Conservation (phyloP, 495 filamentous ascomycete species). For the Extremus antarcticus region DNA sequence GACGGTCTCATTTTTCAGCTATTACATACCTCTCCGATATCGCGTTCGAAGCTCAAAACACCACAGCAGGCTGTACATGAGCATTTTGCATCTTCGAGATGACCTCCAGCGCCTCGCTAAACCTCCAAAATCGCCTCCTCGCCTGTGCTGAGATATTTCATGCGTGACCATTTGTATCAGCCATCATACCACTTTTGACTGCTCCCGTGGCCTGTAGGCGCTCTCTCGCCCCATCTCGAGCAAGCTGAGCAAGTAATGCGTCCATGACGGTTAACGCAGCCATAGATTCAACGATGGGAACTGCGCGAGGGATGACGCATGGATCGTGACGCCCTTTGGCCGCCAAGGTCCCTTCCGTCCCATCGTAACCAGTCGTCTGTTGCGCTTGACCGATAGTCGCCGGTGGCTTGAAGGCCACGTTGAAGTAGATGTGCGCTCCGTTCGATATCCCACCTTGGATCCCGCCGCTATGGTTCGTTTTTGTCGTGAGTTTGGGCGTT, state of each 20-base stretch:
- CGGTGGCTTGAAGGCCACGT: conserved; percentile 87
- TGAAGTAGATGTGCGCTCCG: conserved; percentile 90
- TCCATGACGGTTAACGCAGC: conserved; percentile 85
- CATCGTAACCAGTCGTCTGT: conserved; percentile 67
- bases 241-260: conserved; percentile 77
- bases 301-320: conserved; percentile 84
- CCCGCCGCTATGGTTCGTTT: conserved; percentile 93
- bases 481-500: conserved; percentile 58
- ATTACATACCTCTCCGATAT: no score
- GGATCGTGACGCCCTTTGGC: conserved; percentile 96
- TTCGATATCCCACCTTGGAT: conserved; percentile 97
- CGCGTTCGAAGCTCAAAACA: no score
- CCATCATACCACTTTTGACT: conserved; percentile 24
- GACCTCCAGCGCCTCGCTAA: not conserved
- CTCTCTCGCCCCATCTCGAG: conserved; percentile 47
- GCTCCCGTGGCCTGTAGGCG: conserved; percentile 36
- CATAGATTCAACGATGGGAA: conserved; percentile 97
- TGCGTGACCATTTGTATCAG: not conserved
- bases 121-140: not conserved
- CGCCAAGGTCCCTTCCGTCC: conserved; percentile 62
- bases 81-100: not conserved
- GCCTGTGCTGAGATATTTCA: not conserved
- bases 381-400: conserved; percentile 94
- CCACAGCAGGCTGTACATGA: not conserved
- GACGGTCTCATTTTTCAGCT: no score